Evolutionary conservation across 352 stramenopile species (phyloP).

Genomic region (Pythium phragmitis): DNA sequence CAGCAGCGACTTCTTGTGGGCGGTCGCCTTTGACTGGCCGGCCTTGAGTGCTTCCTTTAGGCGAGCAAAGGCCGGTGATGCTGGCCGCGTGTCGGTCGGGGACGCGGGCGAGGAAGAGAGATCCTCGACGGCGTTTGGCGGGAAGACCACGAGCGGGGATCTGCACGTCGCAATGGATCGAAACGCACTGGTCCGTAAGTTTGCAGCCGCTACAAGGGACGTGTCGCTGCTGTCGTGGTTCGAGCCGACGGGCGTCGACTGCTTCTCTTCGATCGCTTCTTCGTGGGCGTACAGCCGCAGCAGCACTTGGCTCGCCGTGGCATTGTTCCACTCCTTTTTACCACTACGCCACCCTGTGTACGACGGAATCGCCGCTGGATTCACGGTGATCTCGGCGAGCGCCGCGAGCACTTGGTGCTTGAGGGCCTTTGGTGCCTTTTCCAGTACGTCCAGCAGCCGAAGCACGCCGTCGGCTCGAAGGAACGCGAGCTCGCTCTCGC

Average conservation of each 20-base stretch:
- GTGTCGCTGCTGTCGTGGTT: not conserved
- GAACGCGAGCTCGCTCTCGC: constrained; percentile 52
- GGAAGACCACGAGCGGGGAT: constrained; percentile 40
- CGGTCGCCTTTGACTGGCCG: constrained; percentile 29
- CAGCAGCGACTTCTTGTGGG: constrained; percentile 30
- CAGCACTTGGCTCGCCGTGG: constrained; percentile 54
- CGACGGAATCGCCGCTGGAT: constrained; percentile 67
- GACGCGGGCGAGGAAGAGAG: constrained; percentile 8
- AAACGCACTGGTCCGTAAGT: constrained; percentile 45
- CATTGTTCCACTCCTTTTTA: constrained; percentile 44
- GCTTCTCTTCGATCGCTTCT: constrained; percentile 41
- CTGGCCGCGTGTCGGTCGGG: constrained; percentile 27
- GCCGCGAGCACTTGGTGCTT: constrained; percentile 61
- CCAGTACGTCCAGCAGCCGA: constrained; percentile 63
- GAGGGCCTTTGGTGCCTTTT: constrained; percentile 46
- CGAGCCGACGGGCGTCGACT: not conserved
- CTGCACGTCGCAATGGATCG: constrained; percentile 48
- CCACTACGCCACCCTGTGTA: constrained; percentile 62
- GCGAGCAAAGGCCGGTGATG: constrained; percentile 65
- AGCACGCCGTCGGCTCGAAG: constrained; percentile 58
- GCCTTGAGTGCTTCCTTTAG: constrained; percentile 69
- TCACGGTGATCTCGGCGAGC: constrained; percentile 67
- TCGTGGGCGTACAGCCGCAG: constrained; percentile 68
- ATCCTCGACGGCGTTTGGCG: constrained; percentile 19
- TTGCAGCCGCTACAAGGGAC: constrained; percentile 29